phyloP scores from a whole-genome alignment of 2,329 filamentous ascomycete species.

The Botrytis deweyae region DNA sequence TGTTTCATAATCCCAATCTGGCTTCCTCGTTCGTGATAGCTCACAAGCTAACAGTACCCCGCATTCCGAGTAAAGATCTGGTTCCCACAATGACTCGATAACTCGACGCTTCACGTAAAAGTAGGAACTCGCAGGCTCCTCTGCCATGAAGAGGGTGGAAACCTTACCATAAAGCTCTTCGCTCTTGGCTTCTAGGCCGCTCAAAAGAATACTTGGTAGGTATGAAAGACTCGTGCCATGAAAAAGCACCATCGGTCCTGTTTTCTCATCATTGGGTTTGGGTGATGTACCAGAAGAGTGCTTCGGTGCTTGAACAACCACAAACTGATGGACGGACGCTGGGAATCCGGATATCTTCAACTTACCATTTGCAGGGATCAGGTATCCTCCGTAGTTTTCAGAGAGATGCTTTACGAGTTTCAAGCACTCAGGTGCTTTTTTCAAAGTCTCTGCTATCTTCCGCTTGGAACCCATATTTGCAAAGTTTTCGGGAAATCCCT shows the following conservation, averaged over 20 bases:
- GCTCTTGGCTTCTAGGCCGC: neutral
- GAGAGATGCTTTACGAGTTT: neutral
- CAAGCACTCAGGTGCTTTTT: neutral
- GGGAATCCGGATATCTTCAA: neutral
- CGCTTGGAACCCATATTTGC: neutral
- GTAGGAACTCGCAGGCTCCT: neutral
- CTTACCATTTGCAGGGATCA: neutral
- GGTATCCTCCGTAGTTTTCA: neutral
- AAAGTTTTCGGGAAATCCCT: neutral
- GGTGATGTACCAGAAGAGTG: neutral
- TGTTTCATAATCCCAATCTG: neutral
- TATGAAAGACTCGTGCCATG: neutral
- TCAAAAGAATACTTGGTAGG: neutral
- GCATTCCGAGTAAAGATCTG: neutral
- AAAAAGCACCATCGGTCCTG: neutral
- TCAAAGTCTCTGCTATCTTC: neutral
- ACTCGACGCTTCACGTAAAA: neutral
- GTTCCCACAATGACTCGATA: neutral
- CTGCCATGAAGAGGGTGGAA: neutral
- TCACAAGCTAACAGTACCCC: neutral
- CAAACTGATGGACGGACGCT: neutral
- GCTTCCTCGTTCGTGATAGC: neutral
- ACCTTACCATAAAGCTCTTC: neutral
- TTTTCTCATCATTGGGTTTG: no score
- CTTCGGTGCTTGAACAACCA: neutral